Evolutionary conservation across 2,329 filamentous ascomycete genomes (phyloP).

Genomic region (Alternaria consortialis): DNA sequence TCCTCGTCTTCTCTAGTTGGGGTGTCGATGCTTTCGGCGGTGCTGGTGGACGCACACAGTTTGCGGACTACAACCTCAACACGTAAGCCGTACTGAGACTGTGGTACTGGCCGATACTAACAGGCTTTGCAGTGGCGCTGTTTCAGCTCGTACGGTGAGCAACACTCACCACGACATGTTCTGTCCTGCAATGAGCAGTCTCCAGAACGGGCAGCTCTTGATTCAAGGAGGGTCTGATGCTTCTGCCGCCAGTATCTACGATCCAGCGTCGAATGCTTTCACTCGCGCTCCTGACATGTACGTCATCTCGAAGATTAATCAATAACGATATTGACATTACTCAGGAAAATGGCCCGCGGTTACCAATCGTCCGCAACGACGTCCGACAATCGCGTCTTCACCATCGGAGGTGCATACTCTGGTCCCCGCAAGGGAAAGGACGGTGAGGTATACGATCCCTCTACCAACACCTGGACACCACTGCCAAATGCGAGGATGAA

Average conservation of each 20-base stretch:
- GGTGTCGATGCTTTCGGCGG: conserved; percentile 38
- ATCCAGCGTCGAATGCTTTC: conserved; percentile 32
- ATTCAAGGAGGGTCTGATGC: conserved; percentile 39
- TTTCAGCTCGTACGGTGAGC: conserved; percentile 33
- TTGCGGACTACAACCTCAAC: conserved; percentile 39
- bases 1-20: conserved; percentile 42
- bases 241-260: conserved; percentile 31
- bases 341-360: conserved; percentile 32
- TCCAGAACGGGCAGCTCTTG: conserved; percentile 33
- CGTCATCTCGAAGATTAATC: not conserved
- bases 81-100: conserved; percentile 20
- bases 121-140: conserved; percentile 22
- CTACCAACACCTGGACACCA: conserved; percentile 32
- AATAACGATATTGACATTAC: not conserved
- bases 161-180: conserved; percentile 43
- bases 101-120: conserved; percentile 3
- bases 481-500: conserved; percentile 27
- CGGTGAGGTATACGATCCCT: conserved; percentile 33
- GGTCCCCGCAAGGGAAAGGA: conserved; percentile 34
- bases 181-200: conserved; percentile 37
- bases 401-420: conserved; percentile 39
- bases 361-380: conserved; percentile 34
- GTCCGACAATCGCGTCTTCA: conserved; percentile 35
- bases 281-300: conserved; percentile 28
- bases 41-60: conserved; percentile 33